Percentiles rank a stretch among this genome's conserved stretches.
Conservation (phyloP, 2,329 filamentous ascomycete species). For the Trichoderma lentiforme region DNA sequence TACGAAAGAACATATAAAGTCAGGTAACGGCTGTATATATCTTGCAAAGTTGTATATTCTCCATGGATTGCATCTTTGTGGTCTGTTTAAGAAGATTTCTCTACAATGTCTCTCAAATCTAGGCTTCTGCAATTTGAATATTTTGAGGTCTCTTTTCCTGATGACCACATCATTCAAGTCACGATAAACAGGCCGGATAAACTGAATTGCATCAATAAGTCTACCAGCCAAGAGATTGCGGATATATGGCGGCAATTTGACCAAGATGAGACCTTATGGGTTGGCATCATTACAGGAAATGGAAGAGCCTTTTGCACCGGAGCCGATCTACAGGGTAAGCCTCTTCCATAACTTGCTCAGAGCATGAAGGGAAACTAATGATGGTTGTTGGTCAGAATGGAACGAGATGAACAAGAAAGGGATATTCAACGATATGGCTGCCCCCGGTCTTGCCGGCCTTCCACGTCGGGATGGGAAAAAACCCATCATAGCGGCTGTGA, state of each 20-base stretch:
- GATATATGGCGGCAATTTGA: background rate
- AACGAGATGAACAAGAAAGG: constrained; percentile 24
- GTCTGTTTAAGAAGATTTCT: background rate
- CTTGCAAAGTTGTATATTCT: background rate
- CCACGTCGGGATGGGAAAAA: constrained; percentile 56
- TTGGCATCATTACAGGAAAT: constrained; percentile 57
- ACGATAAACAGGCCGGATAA: background rate
- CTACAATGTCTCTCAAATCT: background rate
- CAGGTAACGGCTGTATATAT: background rate
- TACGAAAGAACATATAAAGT: background rate
- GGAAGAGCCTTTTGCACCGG: constrained; percentile 65
- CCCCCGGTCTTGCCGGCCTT: constrained; percentile 48
- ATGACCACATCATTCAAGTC: constrained; percentile 22
- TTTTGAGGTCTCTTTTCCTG: constrained; percentile 23
- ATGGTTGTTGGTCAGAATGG: background rate
- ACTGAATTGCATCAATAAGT: background rate
- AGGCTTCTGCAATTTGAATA: background rate
- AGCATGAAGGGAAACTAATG: constrained; percentile 35
- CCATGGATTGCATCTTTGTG: no score
- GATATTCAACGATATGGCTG: constrained; percentile 11
- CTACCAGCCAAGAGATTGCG: background rate
- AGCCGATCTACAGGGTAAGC: constrained; percentile 53
- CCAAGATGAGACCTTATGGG: constrained; percentile 31
- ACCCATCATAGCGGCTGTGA: constrained; percentile 58
- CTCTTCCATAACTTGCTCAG: background rate